Percentiles rank a stretch among this genome's conserved stretches.
Conservation (phyloP, 1,139 yeast species). For the Scheffersomyces insectosa region DNA sequence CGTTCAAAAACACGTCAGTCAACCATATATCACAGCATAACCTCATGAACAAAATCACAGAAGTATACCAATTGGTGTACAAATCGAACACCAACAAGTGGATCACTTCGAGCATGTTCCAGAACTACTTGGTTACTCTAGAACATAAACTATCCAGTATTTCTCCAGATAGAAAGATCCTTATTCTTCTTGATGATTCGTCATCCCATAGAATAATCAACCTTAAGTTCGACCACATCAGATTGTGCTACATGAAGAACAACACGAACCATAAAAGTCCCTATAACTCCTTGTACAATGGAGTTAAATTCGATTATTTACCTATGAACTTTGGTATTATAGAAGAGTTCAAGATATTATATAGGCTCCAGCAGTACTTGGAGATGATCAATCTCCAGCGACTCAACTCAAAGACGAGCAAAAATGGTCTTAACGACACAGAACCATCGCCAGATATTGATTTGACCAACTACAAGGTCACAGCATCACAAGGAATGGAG, state of each 20-base stretch:
- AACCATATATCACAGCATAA: conserved; percentile 21
- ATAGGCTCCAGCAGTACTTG: conserved; percentile 59
- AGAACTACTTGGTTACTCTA: conserved; percentile 58
- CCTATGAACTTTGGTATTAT: conserved; percentile 69
- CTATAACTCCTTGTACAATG: conserved; percentile 33
- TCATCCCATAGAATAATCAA: conserved; percentile 64
- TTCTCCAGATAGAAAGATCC: conserved; percentile 46
- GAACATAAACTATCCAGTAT: conserved; percentile 53
- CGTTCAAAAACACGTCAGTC: conserved; percentile 27
- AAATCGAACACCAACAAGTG: conserved; percentile 64
- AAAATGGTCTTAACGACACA: conserved; percentile 5
- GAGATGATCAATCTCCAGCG: conserved; percentile 48
- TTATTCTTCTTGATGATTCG: conserved; percentile 60
- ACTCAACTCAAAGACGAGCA: conserved; percentile 19
- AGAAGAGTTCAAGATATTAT: conserved; percentile 60
- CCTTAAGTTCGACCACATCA: conserved; percentile 53
- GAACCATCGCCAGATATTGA: conserved; percentile 1
- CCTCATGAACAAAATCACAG: conserved; percentile 49
- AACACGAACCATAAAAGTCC: conserved; percentile 44
- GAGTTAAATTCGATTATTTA: conserved; percentile 48
- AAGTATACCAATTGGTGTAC: conserved; percentile 53
- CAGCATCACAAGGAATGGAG: conserved; percentile 13
- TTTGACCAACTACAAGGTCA: neutral
- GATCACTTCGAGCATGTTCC: conserved; percentile 66
- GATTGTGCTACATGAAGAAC: conserved; percentile 45